phyloP scores from a whole-genome alignment of 169 alveolate species.

The Eimeria maxima region DNA sequence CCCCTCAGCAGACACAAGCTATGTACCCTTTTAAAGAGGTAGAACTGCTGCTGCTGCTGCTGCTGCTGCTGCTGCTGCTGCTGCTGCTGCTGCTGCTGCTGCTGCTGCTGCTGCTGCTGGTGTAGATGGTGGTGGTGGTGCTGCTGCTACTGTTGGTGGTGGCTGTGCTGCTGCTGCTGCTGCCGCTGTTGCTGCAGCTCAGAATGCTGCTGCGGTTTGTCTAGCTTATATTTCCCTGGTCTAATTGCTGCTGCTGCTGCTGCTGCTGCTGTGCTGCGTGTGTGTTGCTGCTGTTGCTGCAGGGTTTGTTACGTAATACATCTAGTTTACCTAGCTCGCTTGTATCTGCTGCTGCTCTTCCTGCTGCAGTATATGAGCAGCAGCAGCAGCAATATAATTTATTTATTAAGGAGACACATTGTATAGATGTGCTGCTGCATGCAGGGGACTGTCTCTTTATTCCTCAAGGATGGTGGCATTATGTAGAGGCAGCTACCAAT shows the following conservation, averaged over 20 bases:
- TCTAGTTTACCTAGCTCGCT: conserved; percentile 15
- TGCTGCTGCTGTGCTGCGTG: conserved; percentile 66
- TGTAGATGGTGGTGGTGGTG: background rate
- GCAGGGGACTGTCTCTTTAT: conserved; percentile 83
- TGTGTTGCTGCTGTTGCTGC: conserved; percentile 75
- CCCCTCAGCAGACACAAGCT: conserved; percentile 64
- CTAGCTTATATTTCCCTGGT: too few relatives aligned
- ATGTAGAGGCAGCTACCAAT: conserved; percentile 61
- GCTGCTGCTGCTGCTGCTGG: background rate
- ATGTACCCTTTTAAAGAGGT: conserved; percentile 71
- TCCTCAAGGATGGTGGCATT: conserved; percentile 85
- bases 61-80: conserved; percentile 18
- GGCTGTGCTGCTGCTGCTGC: conserved; percentile 43
- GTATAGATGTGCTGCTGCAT: conserved; percentile 56
- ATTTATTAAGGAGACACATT: background rate
- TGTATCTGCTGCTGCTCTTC: background rate
- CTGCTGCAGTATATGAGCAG: conserved; percentile 47
- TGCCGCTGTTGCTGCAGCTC: conserved; percentile 45
- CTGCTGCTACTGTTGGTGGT: conserved; percentile 36
- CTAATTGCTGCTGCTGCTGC: conserved; percentile 27
- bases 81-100: conserved; percentile 21
- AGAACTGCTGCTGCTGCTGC: conserved; percentile 30
- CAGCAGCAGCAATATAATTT: conserved; percentile 11
- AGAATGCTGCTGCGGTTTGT: background rate
- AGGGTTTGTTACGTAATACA: conserved; percentile 54